Evolutionary conservation across 2,329 filamentous ascomycete species (phyloP).

Genomic region (Botrytis porri): DNA sequence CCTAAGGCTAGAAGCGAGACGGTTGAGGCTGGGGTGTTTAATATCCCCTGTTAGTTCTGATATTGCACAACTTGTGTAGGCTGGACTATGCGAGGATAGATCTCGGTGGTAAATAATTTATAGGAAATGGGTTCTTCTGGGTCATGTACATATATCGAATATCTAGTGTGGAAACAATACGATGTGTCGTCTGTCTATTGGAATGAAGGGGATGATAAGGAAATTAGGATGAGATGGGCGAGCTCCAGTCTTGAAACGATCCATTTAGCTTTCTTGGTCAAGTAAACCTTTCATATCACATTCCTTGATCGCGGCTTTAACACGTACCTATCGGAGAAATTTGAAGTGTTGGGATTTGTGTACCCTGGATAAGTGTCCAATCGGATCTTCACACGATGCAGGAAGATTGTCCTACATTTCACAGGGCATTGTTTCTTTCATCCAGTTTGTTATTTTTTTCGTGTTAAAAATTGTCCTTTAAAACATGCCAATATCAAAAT

Average conservation of each 20-base stretch:
- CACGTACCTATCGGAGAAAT: not conserved
- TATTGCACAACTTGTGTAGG: not conserved
- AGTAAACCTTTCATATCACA: not conserved
- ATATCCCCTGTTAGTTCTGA: not conserved
- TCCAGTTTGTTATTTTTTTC: not conserved
- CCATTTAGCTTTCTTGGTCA: not conserved
- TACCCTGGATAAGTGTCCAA: not conserved
- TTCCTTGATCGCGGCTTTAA: not conserved
- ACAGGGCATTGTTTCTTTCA: not conserved
- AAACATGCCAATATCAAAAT: not conserved
- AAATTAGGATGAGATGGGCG: not conserved
- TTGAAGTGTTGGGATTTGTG: not conserved
- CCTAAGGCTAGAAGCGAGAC: constrained; percentile 9
- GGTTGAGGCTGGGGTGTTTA: not conserved
- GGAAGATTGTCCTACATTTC: not conserved
- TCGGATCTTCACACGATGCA: not conserved
- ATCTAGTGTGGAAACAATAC: not conserved
- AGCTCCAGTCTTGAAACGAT: not conserved
- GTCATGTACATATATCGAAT: not conserved
- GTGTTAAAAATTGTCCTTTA: not conserved
- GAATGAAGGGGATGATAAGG: not conserved
- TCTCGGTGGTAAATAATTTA: not conserved
- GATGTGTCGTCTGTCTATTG: not conserved
- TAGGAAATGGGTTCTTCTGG: not conserved
- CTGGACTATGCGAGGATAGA: not conserved